phyloP scores from a whole-genome alignment of 768 basidiomycete genomes.

The Brasilioporus rufonigricans region DNA sequence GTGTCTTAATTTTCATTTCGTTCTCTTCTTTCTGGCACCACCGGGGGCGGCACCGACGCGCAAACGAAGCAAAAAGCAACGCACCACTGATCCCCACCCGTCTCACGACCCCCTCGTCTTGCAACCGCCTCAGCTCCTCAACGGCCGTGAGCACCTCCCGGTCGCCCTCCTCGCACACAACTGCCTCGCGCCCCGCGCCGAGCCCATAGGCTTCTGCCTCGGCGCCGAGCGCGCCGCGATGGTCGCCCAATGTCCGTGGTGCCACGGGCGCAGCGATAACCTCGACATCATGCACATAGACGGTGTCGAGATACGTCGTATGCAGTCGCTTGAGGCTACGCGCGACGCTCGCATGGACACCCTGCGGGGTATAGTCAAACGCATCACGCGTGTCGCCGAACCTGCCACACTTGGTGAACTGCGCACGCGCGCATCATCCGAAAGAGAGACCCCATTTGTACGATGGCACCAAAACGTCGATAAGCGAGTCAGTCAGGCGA shows the following conservation, averaged over 20 bases:
- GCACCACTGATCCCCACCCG: constrained; percentile 80
- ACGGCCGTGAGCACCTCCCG: constrained; percentile 67
- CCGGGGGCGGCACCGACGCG: too few relatives aligned
- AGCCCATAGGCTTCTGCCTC: constrained; percentile 68
- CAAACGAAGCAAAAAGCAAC: constrained; percentile 4
- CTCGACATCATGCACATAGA: constrained; percentile 86
- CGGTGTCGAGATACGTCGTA: constrained; percentile 75
- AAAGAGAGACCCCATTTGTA: not conserved
- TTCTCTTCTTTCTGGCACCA: too few relatives aligned
- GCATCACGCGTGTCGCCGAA: constrained; percentile 50
- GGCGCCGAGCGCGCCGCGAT: constrained; percentile 48
- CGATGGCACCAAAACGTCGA: not conserved
- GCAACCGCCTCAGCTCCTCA: constrained; percentile 60
- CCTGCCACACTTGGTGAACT: constrained; percentile 89
- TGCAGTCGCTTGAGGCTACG: constrained; percentile 67
- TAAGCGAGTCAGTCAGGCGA: too few relatives aligned
- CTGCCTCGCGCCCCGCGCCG: constrained; percentile 51
- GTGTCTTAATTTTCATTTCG: too few relatives aligned
- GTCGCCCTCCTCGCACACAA: constrained; percentile 67
- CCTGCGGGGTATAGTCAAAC: constrained; percentile 74
- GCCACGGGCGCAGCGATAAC: constrained; percentile 57
- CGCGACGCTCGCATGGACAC: constrained; percentile 62
- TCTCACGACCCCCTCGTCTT: constrained; percentile 69
- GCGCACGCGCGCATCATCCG: not conserved
- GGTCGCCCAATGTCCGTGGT: constrained; percentile 54